Base-by-base conservation (phyloP, 2,329 filamentous ascomycete species). In the Colletotrichum noveboracense region DNA sequence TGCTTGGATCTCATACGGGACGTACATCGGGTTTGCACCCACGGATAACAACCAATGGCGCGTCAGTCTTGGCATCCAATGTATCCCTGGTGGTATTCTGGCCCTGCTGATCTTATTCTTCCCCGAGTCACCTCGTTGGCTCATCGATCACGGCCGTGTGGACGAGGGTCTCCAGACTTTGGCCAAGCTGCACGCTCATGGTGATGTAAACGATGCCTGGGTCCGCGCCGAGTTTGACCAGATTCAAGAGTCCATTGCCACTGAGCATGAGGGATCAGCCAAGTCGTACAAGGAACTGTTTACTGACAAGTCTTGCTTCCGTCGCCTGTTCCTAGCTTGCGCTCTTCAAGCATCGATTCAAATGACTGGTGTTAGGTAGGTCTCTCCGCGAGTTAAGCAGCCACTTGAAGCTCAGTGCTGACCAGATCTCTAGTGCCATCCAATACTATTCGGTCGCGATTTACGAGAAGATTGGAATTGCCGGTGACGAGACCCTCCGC, bases 401-500 rank as follows among this genome's bases (percentile, higher is more conserved):
- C 16, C 32, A 43, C 14, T 14, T 18, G 21, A 21, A 36, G 10
- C 13, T 12, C 21, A 21, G 26, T 32, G 28, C 67, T 70, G 56
- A 70, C 34, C 34, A 28, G 7, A 28, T 30, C 28, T 13, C 94
- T 1, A 91, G 89, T 3, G 92, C 93, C 2, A 95, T 95, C 78
- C 94, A 96, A 81, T 96, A 95, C 83, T 95, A 93, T 83, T 93
- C 91, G 0, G 90, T 93, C 21, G 83, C 81, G 4, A 94, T 95
- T 78, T 95, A 94, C 83, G 85, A 83, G 2, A 90, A 94, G 81
- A 94, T 95, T 78, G 93, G 94, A 32, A 95, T 96, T 78, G 82
- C 84, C 0, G 89, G 89, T 26, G 86, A 91, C 67, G 89, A 94
- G 32, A 92, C 94, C 0, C 88, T 96, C 55, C 91, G 93, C 78